Conservation (phyloP, 345 rosid species). For the Pelargonium nanum region DNA sequence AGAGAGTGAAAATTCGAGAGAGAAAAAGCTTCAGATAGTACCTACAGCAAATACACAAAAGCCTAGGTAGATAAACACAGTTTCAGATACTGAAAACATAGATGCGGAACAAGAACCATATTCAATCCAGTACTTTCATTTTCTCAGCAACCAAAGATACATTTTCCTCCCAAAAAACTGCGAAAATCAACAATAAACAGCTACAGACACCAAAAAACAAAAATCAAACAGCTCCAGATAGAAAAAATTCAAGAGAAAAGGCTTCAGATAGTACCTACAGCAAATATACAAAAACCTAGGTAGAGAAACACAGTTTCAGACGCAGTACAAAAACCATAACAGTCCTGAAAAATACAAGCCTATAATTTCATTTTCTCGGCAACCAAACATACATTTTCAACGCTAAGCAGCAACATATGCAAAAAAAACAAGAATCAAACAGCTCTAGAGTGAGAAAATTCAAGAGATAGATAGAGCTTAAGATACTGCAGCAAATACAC, state of each 20-base stretch:
- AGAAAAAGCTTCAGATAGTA: too few species aligned
- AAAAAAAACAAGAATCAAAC: background rate
- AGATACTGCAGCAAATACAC: background rate
- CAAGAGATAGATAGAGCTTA: too few species aligned
- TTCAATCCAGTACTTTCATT: background rate
- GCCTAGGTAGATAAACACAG: background rate
- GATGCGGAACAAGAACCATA: background rate
- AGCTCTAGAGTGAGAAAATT: too few species aligned
- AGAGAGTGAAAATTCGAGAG: too few species aligned
- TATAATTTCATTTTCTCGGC: background rate
- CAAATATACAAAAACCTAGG: background rate
- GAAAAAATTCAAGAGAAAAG: too few species aligned
- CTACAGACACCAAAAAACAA: background rate
- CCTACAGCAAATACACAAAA: background rate
- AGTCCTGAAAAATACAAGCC: background rate
- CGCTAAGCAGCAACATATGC: background rate
- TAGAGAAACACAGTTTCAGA: background rate
- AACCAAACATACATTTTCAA: too few species aligned
- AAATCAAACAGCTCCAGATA: background rate
- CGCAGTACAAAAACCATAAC: background rate
- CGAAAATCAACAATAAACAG: background rate
- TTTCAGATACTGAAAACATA: background rate
- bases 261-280: background rate
- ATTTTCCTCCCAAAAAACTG: background rate
- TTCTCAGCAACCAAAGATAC: background rate